Evolutionary conservation across 768 basidiomycete species (phyloP).

Genomic region (Tricholoma sp.): DNA sequence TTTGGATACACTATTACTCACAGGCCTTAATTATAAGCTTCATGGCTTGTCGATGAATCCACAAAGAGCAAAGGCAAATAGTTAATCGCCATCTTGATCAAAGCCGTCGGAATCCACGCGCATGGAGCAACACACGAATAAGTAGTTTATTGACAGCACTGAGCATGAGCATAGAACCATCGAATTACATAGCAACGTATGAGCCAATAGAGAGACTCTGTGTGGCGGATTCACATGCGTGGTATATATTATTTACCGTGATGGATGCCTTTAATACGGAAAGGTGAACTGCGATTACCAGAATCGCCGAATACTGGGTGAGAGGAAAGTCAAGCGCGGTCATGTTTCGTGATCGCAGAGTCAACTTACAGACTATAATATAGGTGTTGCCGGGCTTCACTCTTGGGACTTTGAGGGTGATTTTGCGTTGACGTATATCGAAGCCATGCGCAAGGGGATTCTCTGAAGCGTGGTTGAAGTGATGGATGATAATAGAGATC

Average conservation of each 20-base stretch:
- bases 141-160: neutral
- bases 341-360: neutral
- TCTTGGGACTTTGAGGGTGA: constrained; percentile 37
- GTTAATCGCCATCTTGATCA: neutral
- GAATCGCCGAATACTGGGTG: constrained; percentile 50
- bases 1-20: neutral
- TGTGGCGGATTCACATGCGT: neutral
- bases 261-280: constrained; percentile 34
- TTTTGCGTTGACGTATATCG: constrained; percentile 37
- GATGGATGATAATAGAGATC: constrained; percentile 1
- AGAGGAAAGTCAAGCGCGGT: neutral
- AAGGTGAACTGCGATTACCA: constrained; percentile 45
- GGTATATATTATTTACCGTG: neutral
- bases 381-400: constrained; percentile 34
- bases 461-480: constrained; percentile 25
- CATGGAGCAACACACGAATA: neutral
- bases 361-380: constrained; percentile 45
- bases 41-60: neutral
- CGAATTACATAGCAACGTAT: neutral
- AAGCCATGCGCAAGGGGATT: constrained; percentile 46
- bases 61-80: neutral
- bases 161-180: neutral
- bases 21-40: neutral
- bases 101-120: neutral
- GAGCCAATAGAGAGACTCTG: neutral